Evolutionary conservation across 352 stramenopile species (phyloP), one percentile per base, ranked within the genome.

Genomic region (Pythium aquatile): DNA sequence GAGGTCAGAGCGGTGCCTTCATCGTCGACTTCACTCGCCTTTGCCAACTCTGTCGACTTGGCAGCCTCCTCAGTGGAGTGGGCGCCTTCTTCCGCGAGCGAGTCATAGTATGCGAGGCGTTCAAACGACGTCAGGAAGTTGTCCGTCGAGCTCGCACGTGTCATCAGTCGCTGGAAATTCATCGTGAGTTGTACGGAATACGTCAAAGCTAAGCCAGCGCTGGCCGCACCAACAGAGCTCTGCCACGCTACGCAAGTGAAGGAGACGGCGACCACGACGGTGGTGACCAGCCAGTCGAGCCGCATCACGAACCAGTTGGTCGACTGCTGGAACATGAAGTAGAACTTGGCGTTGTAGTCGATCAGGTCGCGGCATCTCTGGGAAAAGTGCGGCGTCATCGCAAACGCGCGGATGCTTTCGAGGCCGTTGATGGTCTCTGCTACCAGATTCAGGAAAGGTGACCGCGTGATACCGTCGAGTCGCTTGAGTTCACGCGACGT

Each of bases 401-500:
- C 51, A 53, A 79, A 97, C 3, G 90, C 82, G 66, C 97, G 91
- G 35, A 99, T 99, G 6, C 91, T 99, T 0, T 91, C 67, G 14
- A 99, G 77, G 4, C 98, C 98, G 63, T 94, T 88, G n/a, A 99
- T 73, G 30, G 87, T 98, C 79, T 99, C 96, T 0, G 87, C 88
- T n/a, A 99, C 74, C 63, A 98, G 74, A 6, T 90, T 85, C 72
- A 98, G 99, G 20, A 99, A 91, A 17, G 97, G 97, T 37, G 91
- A 91, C 24, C 84, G 80, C 48, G 72, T 90, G 68, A 99, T 85
- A 1, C 91, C 97, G 67, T 99, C 97, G 33, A 99, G 83, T 17
- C 97, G 87, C 76, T 99, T 97, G 6, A 99, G 74, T 63, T 99
- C 96, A 20, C 86, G 79, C 58, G 89, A 88, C 2, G 81, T 94